Percentiles rank a stretch among this genome's conserved stretches.
These are phyloP conservation scores for Neonectria neomacrospora DNA, from an alignment of 2,329 filamentous ascomycete species.

Conservation along the genomic window DNA sequence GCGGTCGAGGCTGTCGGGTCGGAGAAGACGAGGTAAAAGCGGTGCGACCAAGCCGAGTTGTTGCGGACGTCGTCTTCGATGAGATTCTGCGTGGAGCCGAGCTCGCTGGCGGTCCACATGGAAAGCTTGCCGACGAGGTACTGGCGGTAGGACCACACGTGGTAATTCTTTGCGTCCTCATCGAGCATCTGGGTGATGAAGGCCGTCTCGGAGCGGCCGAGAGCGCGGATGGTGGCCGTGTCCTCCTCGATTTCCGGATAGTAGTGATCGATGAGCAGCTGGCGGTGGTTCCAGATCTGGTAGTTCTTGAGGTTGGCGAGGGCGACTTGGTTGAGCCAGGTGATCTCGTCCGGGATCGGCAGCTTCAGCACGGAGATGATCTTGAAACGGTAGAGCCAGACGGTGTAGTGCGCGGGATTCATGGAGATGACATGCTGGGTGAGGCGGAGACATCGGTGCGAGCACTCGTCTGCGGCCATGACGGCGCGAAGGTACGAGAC, in stretches of 20 bases:
- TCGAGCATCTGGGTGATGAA: conserved; percentile 86
- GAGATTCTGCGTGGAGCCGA: conserved; percentile 76
- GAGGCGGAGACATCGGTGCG: conserved; percentile 78
- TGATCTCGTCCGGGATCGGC: conserved; percentile 76
- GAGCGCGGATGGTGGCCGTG: conserved; percentile 63
- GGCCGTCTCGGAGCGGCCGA: conserved; percentile 73
- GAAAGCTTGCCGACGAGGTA: conserved; percentile 72
- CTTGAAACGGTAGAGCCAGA: conserved; percentile 94
- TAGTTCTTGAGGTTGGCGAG: conserved; percentile 94
- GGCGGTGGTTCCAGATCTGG: conserved; percentile 90
- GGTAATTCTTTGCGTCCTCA: conserved; percentile 95
- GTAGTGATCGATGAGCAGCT: conserved; percentile 71
- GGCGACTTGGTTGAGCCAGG: conserved; percentile 87
- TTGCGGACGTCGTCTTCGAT: conserved; percentile 87
- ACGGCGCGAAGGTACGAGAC: conserved; percentile 93
- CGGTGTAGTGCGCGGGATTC: conserved; percentile 98
- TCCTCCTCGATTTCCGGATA: conserved; percentile 68
- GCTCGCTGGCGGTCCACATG: conserved; percentile 77
- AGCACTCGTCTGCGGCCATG: conserved; percentile 89
- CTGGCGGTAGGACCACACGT: conserved; percentile 97
- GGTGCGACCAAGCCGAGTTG: conserved; percentile 97
- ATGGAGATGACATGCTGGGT: conserved; percentile 91
- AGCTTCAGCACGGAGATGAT: conserved; percentile 76
- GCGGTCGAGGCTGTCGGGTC: conserved; percentile 63
- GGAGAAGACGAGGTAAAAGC: conserved; percentile 90